phyloP scores from a whole-genome alignment of 2,329 filamentous ascomycete genomes.

The Neopestalotiopsis rosae region DNA sequence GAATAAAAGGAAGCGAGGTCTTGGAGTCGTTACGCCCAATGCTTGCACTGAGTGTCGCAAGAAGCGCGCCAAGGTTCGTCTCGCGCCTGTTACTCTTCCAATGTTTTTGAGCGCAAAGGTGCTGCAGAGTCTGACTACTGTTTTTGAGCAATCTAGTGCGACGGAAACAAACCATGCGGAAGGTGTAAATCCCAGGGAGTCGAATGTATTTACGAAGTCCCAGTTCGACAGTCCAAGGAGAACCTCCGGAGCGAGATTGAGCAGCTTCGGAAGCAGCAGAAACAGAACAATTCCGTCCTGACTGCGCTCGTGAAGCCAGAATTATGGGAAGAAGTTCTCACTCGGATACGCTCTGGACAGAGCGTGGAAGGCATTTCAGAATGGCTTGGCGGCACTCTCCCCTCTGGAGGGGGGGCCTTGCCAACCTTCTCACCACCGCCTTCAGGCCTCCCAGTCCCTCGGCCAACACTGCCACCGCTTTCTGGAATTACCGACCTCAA shows the following conservation, averaged over 20 bases:
- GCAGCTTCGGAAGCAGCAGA: constrained; percentile 57
- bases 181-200: constrained; percentile 60
- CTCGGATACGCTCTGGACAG: constrained; percentile 58
- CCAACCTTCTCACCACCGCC: constrained; percentile 23
- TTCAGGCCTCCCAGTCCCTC: constrained; percentile 25
- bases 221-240: constrained; percentile 68
- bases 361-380: constrained; percentile 60
- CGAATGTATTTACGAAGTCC: constrained; percentile 66
- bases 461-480: constrained; percentile 33
- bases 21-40: constrained; percentile 64
- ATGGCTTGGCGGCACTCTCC: constrained; percentile 49
- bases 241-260: constrained; percentile 66
- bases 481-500: constrained; percentile 27
- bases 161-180: constrained; percentile 61
- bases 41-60: constrained; percentile 67
- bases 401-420: constrained; percentile 36
- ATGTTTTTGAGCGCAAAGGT: constrained; percentile 10
- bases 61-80: constrained; percentile 63
- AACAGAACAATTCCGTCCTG: constrained; percentile 60
- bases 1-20: constrained; percentile 58
- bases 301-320: constrained; percentile 57
- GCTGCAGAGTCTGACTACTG: background rate
- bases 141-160: constrained; percentile 50
- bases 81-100: constrained; percentile 9
- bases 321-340: constrained; percentile 59